Evolutionary conservation across 192 early-diverging fungal genomes (phyloP).

Genomic region (Coemansia sp.): DNA sequence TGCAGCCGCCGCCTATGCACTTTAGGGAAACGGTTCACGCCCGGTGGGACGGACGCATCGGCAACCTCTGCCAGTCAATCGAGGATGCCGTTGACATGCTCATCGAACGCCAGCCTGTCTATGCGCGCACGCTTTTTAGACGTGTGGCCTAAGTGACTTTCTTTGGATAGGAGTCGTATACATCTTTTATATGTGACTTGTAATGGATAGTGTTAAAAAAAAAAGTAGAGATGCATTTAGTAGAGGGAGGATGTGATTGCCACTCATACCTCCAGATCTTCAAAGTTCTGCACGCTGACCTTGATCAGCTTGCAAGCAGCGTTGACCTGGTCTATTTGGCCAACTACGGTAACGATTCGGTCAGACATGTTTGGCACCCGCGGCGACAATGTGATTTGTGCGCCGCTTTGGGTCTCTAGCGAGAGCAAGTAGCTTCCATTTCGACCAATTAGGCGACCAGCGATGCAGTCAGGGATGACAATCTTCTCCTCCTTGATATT

Average conservation of each 20-base stretch:
- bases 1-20: conserved; percentile 45
- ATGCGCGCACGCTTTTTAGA: conserved; percentile 36
- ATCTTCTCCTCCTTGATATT: conserved; percentile 24
- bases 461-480: conserved; percentile 39
- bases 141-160: conserved; percentile 1
- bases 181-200: background rate
- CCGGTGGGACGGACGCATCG: conserved; percentile 49
- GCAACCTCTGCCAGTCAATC: conserved; percentile 45
- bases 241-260: background rate
- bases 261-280: conserved; percentile 14
- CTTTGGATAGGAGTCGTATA: background rate
- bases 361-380: conserved; percentile 31
- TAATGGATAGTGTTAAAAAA: background rate
- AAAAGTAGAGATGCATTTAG: background rate
- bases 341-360: conserved; percentile 44
- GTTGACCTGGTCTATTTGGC: conserved; percentile 17
- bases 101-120: conserved; percentile 49
- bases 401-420: conserved; percentile 33
- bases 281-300: conserved; percentile 33
- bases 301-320: conserved; percentile 30
- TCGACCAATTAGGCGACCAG: conserved; percentile 51
- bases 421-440: conserved; percentile 30
- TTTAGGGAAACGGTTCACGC: conserved; percentile 44
- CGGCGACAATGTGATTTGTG: conserved; percentile 41
- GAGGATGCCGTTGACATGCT: conserved; percentile 53